Evolutionary conservation across 805 yeast genomes (phyloP).

Genomic region (Yamadazyma scolyti): DNA sequence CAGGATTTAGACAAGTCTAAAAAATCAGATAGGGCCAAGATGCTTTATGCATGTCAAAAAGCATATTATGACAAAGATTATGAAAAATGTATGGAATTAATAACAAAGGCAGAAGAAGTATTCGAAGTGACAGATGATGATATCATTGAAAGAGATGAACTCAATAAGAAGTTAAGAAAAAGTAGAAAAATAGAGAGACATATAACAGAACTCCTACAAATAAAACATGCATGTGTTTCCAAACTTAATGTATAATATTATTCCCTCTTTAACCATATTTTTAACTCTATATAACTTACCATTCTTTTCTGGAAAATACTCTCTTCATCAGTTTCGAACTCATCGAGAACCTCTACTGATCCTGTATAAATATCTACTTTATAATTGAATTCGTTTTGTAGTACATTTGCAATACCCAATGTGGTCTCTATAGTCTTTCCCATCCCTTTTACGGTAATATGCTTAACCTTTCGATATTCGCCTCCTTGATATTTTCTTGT

Average conservation of each 20-base stretch:
- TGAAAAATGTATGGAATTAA: conserved; percentile 44
- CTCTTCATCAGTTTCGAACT: conserved; percentile 36
- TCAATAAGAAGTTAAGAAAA: conserved; percentile 19
- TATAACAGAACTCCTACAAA: conserved; percentile 44
- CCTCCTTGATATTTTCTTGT: conserved; percentile 25
- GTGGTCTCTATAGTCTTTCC: conserved; percentile 65
- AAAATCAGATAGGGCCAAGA: conserved; percentile 53
- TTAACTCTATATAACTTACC: conserved; percentile 46
- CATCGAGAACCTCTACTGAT: conserved; percentile 70
- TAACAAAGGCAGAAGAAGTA: conserved; percentile 32
- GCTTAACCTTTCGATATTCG: conserved; percentile 37
- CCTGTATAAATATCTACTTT: conserved; percentile 61
- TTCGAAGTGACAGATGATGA: conserved; percentile 21
- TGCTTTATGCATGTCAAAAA: conserved; percentile 60
- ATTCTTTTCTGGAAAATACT: conserved; percentile 37
- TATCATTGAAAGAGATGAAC: conserved; percentile 11
- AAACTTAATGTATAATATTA: too few species aligned
- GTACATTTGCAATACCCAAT: conserved; percentile 58
- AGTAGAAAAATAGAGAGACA: conserved; percentile 44
- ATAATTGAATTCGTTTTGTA: conserved; percentile 47
- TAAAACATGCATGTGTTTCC: conserved; percentile 37
- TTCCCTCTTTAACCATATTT: conserved; percentile 32
- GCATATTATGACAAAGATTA: conserved; percentile 57
- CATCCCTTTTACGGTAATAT: conserved; percentile 66
- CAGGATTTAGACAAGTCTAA: conserved; percentile 24